Evolutionary conservation across 148 eudicot genomes (phyloP), one percentile per base, ranked within the genome.

Genomic region (Silene uniflora): DNA sequence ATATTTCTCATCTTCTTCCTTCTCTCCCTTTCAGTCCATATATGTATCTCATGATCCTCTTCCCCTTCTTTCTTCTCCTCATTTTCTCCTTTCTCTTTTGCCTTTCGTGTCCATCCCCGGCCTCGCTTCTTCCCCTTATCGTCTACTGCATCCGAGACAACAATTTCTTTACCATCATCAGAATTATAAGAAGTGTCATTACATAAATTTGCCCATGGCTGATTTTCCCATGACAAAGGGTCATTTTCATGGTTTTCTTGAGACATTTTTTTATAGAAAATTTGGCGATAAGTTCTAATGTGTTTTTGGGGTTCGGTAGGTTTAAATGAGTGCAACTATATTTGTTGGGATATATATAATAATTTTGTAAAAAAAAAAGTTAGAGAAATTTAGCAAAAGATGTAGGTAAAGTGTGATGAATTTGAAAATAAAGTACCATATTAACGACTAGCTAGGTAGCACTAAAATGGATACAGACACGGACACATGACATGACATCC

Each of bases 1-100:
- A 90, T 90, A 74, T 78, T 83, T 72, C 92, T 88, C 97, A 92
- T 92, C 84, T 87, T 92, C 86, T 92, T 92, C 82, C 97, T 90
- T 77, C 97, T 90, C 72, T 92, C 97, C 77, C 97, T 90, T 73
- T 92, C 97, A 0, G 92, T 92, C 88, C 88, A 88, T 79, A 92
- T 88, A 72, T 92, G 94, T 25, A 79, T 69, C 47, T 88, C 94
- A 64, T 90, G 95, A 29, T 86, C 92, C 39, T 67, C 87, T 13
- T 75, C 84, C n/a, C 27, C 73, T 6, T 72, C 80, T 5, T 73
- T 79, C 67, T 74, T 73, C 62, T 75, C 78, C 62, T 75, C 68
- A 73, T 67, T 79, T 52, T 1, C n/a, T 69, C 44, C 67, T 23
- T 62, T 69, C 19, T 65, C 77, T 17, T 62, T 71, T 63, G 27